Conservation (phyloP, 2,329 filamentous ascomycete species). For the Scytalidium lignicola region DNA sequence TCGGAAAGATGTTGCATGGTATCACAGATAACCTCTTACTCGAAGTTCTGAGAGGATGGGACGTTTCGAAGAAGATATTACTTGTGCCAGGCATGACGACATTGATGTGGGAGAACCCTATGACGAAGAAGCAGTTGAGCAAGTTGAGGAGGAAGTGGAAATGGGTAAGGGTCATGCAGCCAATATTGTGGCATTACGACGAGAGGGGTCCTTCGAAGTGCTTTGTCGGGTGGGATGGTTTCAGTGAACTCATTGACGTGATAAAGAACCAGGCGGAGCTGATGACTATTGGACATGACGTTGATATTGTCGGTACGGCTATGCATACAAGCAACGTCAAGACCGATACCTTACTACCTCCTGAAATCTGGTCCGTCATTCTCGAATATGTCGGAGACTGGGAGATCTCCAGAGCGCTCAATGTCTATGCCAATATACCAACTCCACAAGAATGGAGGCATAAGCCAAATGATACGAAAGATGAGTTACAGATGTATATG, state of each 20-base stretch:
- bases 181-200: slow-evolving; percentile 74
- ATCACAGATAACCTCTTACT: slow-evolving; percentile 76
- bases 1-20: slow-evolving; percentile 84
- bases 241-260: slow-evolving; percentile 67
- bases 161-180: slow-evolving; percentile 77
- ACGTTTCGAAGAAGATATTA: slow-evolving; percentile 77
- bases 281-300: slow-evolving; percentile 66
- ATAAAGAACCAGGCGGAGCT: slow-evolving; percentile 75
- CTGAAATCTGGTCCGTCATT: slow-evolving; percentile 86
- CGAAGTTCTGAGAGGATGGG: slow-evolving; percentile 80
- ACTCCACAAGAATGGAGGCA: slow-evolving; percentile 68
- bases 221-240: slow-evolving; percentile 55
- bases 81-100: slow-evolving; percentile 85
- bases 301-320: slow-evolving; percentile 35
- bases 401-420: slow-evolving; percentile 79
- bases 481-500: slow-evolving; percentile 67
- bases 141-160: slow-evolving; percentile 81
- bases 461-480: slow-evolving; percentile 53
- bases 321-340: slow-evolving; percentile 37
- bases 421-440: slow-evolving; percentile 72
- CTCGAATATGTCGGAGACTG: slow-evolving; percentile 82
- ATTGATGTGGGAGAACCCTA: slow-evolving; percentile 84
- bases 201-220: slow-evolving; percentile 45
- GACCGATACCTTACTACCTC: slow-evolving; percentile 53
- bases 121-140: slow-evolving; percentile 80